Evolutionary conservation across 2,329 filamentous ascomycete species (phyloP).

Genomic region (Epichloe gansuensis): DNA sequence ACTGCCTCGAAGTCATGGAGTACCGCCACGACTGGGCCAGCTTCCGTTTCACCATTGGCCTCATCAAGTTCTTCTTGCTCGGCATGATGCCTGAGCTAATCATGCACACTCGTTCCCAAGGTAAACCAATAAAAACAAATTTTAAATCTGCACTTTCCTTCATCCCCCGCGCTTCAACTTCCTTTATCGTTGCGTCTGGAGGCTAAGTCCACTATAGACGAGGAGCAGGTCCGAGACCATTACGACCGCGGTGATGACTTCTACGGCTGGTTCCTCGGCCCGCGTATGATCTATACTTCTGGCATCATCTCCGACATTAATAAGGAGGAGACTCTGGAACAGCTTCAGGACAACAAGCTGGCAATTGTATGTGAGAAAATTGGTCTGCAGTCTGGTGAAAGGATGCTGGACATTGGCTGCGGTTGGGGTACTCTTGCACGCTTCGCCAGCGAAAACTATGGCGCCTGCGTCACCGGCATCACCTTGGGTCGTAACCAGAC

Average conservation of each 20-base stretch:
- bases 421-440: conserved; percentile 95
- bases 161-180: too few relatives aligned
- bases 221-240: conserved; percentile 94
- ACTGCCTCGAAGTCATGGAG: conserved; percentile 78
- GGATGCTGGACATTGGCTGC: conserved; percentile 86
- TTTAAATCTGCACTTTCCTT: too few relatives aligned
- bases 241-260: conserved; percentile 98
- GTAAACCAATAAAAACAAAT: conserved; percentile 9
- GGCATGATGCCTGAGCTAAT: conserved; percentile 83
- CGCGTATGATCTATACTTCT: conserved; percentile 97
- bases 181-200: too few relatives aligned
- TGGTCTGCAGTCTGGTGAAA: conserved; percentile 65
- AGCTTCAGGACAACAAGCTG: conserved; percentile 96
- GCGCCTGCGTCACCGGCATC: conserved; percentile 72
- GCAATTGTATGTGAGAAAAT: conserved; percentile 95
- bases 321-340: conserved; percentile 79
- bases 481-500: conserved; percentile 95
- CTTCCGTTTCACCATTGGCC: conserved; percentile 75
- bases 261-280: conserved; percentile 96
- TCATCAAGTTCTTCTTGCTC: conserved; percentile 81
- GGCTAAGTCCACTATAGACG: conserved; percentile 33
- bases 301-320: conserved; percentile 83
- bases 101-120: conserved; percentile 85
- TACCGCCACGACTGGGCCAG: conserved; percentile 95
- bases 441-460: conserved; percentile 87